These are phyloP conservation scores for Xylaria arbuscula DNA, from an alignment of 2,329 filamentous ascomycete species.

Conservation along the genomic window DNA sequence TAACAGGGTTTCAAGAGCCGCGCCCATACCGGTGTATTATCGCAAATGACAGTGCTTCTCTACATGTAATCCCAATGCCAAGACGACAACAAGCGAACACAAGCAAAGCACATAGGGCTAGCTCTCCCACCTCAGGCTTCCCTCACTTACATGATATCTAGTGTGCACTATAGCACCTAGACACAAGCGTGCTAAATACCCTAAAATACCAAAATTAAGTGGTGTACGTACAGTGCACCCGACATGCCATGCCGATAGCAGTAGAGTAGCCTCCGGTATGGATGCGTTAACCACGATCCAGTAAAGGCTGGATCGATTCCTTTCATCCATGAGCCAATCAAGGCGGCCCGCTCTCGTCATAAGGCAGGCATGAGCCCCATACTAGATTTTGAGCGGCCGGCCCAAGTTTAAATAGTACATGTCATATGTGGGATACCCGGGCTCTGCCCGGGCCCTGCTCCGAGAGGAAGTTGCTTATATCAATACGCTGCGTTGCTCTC, in stretches of 20 bases:
- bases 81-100: conserved; percentile 7
- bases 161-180: not conserved
- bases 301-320: conserved; percentile 35
- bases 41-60: not conserved
- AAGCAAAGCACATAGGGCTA: conserved; percentile 11
- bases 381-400: conserved; percentile 6
- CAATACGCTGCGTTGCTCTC: not conserved
- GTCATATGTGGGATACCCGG: not conserved
- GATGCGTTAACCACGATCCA: conserved; percentile 32
- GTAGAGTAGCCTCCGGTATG: conserved; percentile 21
- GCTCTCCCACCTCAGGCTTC: not conserved
- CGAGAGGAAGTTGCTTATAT: not conserved
- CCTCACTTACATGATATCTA: not conserved
- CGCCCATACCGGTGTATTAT: not conserved
- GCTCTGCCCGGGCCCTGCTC: not conserved
- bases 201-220: conserved; percentile 19
- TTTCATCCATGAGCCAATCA: conserved; percentile 34
- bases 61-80: not conserved
- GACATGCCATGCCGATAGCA: conserved; percentile 14
- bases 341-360: conserved; percentile 22
- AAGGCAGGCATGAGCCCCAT: conserved; percentile 26
- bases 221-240: not conserved
- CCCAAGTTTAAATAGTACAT: not conserved
- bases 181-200: conserved; percentile 19
- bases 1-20: not conserved